phyloP scores from a whole-genome alignment of 2,329 filamentous ascomycete genomes.

The Fusarium camptoceras region DNA sequence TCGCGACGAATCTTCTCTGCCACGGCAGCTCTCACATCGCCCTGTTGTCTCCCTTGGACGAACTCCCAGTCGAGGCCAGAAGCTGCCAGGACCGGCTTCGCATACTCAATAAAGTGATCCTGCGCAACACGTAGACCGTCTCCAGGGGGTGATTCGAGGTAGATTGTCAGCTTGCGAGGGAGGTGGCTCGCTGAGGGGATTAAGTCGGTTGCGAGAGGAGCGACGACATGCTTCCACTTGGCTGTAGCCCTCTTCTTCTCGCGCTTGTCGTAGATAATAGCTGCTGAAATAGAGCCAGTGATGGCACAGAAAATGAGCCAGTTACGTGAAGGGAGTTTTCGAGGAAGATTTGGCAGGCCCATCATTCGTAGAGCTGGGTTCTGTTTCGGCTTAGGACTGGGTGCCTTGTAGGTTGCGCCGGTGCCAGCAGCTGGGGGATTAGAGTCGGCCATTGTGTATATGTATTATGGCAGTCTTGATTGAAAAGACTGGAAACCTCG shows the following conservation, averaged over 20 bases:
- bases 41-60: constrained; percentile 89
- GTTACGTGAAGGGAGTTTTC: constrained; percentile 91
- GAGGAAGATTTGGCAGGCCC: constrained; percentile 85
- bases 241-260: constrained; percentile 87
- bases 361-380: constrained; percentile 84
- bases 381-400: constrained; percentile 59
- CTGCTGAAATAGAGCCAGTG: constrained; percentile 79
- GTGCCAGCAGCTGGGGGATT: constrained; percentile 38
- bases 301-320: constrained; percentile 96
- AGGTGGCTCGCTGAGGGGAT: constrained; percentile 75
- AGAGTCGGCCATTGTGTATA: constrained; percentile 41
- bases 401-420: constrained; percentile 46
- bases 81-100: constrained; percentile 91
- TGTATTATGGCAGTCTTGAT: not conserved
- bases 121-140: constrained; percentile 87
- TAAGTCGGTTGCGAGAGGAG: constrained; percentile 83
- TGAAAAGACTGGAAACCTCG: not conserved
- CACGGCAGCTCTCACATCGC: constrained; percentile 88
- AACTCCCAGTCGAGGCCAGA: constrained; percentile 97
- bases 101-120: constrained; percentile 95
- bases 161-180: constrained; percentile 86
- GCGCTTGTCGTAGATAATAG: constrained; percentile 90
- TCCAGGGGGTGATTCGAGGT: constrained; percentile 85
- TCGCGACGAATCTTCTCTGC: constrained; percentile 86
- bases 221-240: constrained; percentile 87